Conservation (phyloP, 805 yeast species). For the Debaryomyces tyrocola region DNA sequence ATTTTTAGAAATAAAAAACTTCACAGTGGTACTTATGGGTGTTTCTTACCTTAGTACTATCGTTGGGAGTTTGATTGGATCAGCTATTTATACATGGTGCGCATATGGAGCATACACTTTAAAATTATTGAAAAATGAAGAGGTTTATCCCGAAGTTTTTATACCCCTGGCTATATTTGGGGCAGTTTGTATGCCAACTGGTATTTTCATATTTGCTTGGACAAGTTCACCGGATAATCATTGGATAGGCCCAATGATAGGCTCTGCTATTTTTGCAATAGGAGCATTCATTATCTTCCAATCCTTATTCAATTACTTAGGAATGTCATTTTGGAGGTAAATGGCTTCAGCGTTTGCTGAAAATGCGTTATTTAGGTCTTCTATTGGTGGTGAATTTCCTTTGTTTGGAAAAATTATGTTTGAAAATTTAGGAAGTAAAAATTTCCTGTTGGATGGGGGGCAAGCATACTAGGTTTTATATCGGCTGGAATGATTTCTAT, state of each 20-base stretch:
- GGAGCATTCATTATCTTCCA: slow-evolving; percentile 50
- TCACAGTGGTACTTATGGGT: slow-evolving; percentile 46
- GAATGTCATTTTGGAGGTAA: slow-evolving; percentile 47
- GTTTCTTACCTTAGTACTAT: slow-evolving; percentile 14
- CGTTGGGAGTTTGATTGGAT: slow-evolving; percentile 39
- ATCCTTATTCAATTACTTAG: slow-evolving; percentile 47
- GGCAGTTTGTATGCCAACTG: slow-evolving; percentile 14
- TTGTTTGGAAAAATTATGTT: slow-evolving; percentile 63
- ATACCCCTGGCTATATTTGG: slow-evolving; percentile 35
- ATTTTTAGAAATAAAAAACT: slow-evolving; percentile 39
- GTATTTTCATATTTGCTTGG: slow-evolving; percentile 47
- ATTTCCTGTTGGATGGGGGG: slow-evolving; percentile 61
- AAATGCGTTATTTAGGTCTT: slow-evolving; percentile 25
- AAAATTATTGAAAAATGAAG: slow-evolving; percentile 15
- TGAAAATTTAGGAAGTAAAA: slow-evolving; percentile 45
- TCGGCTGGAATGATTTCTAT: slow-evolving; percentile 42
- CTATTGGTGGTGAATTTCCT: slow-evolving; percentile 46
- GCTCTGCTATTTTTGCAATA: slow-evolving; percentile 38
- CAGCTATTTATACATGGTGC: slow-evolving; percentile 20
- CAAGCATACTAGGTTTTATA: slow-evolving; percentile 40
- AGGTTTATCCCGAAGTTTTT: slow-evolving; percentile 34
- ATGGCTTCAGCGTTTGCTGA: slow-evolving; percentile 60
- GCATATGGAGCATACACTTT: slow-evolving; percentile 16
- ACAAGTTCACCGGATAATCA: slow-evolving; percentile 37
- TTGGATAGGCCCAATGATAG: slow-evolving; percentile 50